A percentile compares a stretch with the other conserved stretches of the same genome.
These are phyloP conservation scores for Zygotorulaspora danielsina DNA, from an alignment of 805 yeast genomes.

Conservation along the genomic window DNA sequence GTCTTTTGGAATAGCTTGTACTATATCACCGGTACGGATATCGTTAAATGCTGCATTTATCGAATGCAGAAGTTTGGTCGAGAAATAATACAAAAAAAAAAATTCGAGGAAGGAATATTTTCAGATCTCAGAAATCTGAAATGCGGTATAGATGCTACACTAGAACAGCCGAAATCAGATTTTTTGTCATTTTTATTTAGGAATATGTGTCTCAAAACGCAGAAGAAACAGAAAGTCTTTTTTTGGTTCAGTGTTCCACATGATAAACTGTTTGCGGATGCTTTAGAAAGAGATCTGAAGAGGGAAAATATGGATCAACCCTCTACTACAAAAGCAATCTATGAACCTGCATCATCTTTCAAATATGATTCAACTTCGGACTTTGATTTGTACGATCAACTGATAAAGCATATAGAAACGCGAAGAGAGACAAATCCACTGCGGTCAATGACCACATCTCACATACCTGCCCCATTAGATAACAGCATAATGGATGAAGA, in stretches of 20 bases:
- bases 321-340: constrained; percentile 66
- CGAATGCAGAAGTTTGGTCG: constrained; percentile 89
- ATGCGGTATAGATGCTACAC: constrained; percentile 78
- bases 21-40: constrained; percentile 93
- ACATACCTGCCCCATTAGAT: background rate
- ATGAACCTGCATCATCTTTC: constrained; percentile 80
- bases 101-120: constrained; percentile 94
- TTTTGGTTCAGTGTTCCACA: constrained; percentile 97
- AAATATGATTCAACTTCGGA: constrained; percentile 48
- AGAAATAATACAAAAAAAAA: constrained; percentile 75
- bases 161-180: constrained; percentile 82
- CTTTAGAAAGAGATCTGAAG: constrained; percentile 85
- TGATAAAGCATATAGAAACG: constrained; percentile 39
- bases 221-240: constrained; percentile 94
- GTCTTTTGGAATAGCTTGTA: constrained; percentile 87
- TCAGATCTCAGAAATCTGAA: constrained; percentile 84
- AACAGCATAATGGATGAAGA: background rate
- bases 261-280: constrained; percentile 87
- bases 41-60: constrained; percentile 85
- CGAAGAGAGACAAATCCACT: constrained; percentile 19
- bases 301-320: constrained; percentile 58
- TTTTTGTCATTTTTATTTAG: constrained; percentile 80
- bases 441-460: background rate
- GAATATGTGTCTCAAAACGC: constrained; percentile 85
- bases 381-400: constrained; percentile 50